Evolutionary conservation across 2,329 filamentous ascomycete genomes (phyloP).

Genomic region (Lasiodiplodia hormozganensis): DNA sequence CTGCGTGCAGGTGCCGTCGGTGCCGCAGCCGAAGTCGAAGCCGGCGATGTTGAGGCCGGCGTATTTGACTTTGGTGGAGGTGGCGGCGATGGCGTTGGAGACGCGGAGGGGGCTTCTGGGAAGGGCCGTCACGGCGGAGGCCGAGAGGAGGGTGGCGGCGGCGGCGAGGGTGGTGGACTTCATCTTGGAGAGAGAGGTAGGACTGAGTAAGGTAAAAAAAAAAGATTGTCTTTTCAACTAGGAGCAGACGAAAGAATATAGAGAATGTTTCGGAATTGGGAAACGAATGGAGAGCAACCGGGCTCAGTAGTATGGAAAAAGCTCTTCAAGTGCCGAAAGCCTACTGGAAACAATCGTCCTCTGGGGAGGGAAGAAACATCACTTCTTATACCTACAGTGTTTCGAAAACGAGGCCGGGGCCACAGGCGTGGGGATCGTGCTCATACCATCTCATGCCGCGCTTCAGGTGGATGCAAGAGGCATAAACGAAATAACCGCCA

Average conservation of each 20-base stretch:
- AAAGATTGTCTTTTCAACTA: not conserved
- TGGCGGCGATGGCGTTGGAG: not conserved
- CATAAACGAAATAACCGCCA: constrained; percentile 22
- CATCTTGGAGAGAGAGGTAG: not conserved
- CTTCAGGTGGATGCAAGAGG: not conserved
- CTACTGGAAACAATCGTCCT: not conserved
- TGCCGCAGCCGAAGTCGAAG: constrained; percentile 56
- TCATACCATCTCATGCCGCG: constrained; percentile 1
- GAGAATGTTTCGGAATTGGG: not conserved
- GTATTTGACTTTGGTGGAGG: constrained; percentile 37
- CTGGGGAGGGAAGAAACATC: not conserved
- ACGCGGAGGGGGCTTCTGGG: constrained; percentile 8
- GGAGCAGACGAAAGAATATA: not conserved
- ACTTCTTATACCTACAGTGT: not conserved
- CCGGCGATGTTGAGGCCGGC: constrained; percentile 55
- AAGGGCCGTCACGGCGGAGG: not conserved
- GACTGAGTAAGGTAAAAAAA: no score
- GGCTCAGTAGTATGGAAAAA: not conserved
- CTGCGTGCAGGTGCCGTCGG: constrained; percentile 37
- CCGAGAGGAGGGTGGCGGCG: not conserved
- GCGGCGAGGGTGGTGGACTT: not conserved
- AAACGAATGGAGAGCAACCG: constrained; percentile 18
- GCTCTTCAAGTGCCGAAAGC: not conserved
- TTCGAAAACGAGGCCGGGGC: not conserved
- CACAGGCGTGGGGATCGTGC: not conserved